A percentile compares a stretch with the other conserved stretches of the same genome.
These are phyloP conservation scores for Xerocomus spinulosus DNA, from an alignment of 768 basidiomycete genomes.

Conservation along the genomic window DNA sequence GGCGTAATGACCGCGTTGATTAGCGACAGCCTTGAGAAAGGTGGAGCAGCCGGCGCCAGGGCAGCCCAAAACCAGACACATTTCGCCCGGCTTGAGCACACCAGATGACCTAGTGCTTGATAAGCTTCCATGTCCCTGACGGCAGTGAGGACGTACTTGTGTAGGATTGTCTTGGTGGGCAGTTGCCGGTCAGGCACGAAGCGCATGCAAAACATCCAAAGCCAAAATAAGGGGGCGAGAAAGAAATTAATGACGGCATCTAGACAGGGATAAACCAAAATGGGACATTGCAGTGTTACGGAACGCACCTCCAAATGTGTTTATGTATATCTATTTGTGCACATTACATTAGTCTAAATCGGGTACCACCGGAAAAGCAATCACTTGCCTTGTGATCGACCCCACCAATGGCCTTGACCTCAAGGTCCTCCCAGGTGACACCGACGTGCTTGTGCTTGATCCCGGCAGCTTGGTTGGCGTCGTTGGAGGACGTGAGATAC, in stretches of 20 bases:
- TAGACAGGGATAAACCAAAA: conserved; percentile 15
- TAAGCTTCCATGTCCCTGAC: not conserved
- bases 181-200: conserved; percentile 36
- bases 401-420: conserved; percentile 57
- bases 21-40: conserved; percentile 80
- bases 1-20: conserved; percentile 63
- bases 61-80: conserved; percentile 81
- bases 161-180: conserved; percentile 51
- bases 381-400: conserved; percentile 49
- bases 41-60: conserved; percentile 85
- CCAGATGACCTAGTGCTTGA: conserved; percentile 51
- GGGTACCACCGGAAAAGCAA: not conserved
- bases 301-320: conserved; percentile 53
- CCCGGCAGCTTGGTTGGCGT: conserved; percentile 59
- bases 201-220: conserved; percentile 40
- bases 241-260: conserved; percentile 54
- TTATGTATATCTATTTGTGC: conserved; percentile 43
- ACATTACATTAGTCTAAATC: not conserved
- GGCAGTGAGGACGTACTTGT: conserved; percentile 41
- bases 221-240: conserved; percentile 45
- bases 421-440: conserved; percentile 67
- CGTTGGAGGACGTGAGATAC: conserved; percentile 63
- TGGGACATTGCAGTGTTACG: not conserved
- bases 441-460: conserved; percentile 73
- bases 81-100: conserved; percentile 72